Evolutionary conservation across 345 rosid genomes (phyloP).

Genomic region (Populus pruinosa): DNA sequence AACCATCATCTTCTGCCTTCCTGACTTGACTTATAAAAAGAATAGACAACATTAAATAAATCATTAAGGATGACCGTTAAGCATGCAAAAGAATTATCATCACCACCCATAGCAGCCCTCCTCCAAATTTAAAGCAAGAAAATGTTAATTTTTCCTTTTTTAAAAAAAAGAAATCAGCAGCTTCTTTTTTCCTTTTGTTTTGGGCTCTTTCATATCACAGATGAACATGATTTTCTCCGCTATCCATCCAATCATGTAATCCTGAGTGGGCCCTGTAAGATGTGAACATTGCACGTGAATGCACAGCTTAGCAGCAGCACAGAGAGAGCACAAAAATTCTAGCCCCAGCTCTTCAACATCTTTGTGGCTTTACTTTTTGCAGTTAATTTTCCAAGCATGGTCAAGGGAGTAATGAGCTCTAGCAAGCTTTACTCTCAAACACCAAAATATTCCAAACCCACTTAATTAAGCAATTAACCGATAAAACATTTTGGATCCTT

Average conservation of each 20-base stretch:
- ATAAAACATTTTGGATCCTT: conserved; percentile 21
- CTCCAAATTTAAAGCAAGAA: conserved; percentile 9
- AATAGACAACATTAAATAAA: background rate
- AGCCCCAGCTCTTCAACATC: background rate
- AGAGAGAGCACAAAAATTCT: conserved; percentile 18
- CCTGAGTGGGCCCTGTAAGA: conserved; percentile 41
- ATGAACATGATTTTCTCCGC: conserved; percentile 34
- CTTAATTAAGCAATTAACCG: background rate
- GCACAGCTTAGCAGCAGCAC: conserved; percentile 35
- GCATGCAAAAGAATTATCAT: background rate
- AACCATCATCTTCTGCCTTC: background rate
- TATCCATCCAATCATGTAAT: conserved; percentile 40
- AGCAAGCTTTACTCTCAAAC: background rate
- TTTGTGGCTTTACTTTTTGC: conserved; percentile 9
- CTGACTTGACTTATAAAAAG: conserved; percentile 10
- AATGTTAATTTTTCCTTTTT: background rate
- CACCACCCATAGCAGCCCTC: background rate
- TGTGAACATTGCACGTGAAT: conserved; percentile 56
- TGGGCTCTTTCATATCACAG: conserved; percentile 1
- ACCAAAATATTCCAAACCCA: background rate
- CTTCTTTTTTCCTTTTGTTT: background rate
- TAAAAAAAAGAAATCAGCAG: background rate
- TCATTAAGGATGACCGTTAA: background rate
- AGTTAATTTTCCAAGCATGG: background rate
- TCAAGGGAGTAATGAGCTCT: background rate